Base-by-base conservation (phyloP, 176 grass and related monocot genomes). In the Aechmea fasciata region DNA sequence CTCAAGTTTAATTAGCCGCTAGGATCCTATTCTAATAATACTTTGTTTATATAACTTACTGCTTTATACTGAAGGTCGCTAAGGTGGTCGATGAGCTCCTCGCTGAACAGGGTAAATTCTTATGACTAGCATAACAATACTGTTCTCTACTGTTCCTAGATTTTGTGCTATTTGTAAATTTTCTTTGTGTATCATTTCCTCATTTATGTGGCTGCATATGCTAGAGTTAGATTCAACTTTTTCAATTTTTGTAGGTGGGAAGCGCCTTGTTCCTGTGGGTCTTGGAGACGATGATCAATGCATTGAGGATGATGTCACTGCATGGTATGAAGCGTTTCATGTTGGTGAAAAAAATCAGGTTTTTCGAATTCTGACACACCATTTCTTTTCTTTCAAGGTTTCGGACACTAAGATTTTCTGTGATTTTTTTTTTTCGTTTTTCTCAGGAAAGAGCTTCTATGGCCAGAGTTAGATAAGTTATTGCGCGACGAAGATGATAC, bases 201-300 rank as follows among this genome's bases (percentile, higher is more conserved):
- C 14, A 63, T 64, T 73, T 47, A 18, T 53, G 2, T 71, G 65
- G 33, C 33, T 41, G 33, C 33, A 41, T 41, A 41, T 5, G 33
- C 33, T 41, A 41, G 33, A 41, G 33, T 41, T 41, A 7, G 33
- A 41, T 41, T 41, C 33, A 41, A 6, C n/a, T 57, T 68, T 69
- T 70, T 13, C 52, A 76, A 48, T 82, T 33, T 62, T 49, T 69
- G 26, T 74, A 99, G 94, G 94, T 87, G 94, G 76, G 64, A 90
- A 90, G 73, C 80, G 75, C 73, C 85, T 99, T 77, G 68, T 88
- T 73, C 77, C 90, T 12, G 78, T 90, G 54, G 94, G 94, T 63
- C 75, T 99, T 68, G 94, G 94, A 81, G 94, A 99, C 73, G 94
- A 99, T 75, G 86, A 99, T 73, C 94, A 93, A 70, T 99, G 85